Evolutionary conservation across 306 rosid species (phyloP), one percentile per base, ranked within the genome.

Genomic region (Lablab purpureus): DNA sequence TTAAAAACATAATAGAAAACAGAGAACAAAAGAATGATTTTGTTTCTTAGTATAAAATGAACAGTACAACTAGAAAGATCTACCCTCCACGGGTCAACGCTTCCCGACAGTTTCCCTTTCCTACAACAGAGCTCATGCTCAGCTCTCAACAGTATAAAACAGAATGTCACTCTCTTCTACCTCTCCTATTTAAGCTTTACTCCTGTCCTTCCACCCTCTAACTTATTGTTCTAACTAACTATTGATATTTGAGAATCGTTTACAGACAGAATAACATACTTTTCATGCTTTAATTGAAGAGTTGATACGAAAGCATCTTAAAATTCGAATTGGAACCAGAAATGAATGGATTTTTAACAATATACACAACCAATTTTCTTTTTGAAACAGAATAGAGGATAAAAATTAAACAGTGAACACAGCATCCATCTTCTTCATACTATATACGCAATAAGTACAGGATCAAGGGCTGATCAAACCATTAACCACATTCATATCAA

Each of bases 121-220:
- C 66, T 8, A 62, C 7, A 62, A 17, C 43, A 30, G 23, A 7
- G 23, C 67, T 62, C 17, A 30, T 30, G 67, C 13, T 30, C 41
- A 30, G 67, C 28, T 17, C 23, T 62, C 14, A 15, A 36, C n/a
- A 11, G 4, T 13, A 62, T n/a, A 14, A 15, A 60, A 60, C 14
- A 62, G 45, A 62, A 30, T 62, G 68, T 4, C 22, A 30, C 6
- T n/a, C 23, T 12, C 5, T 8, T 7, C 68, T 30, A 14, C 19
- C 41, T 18, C 21, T 15, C 43, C 45, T 17, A 62, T 17, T 62
- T 32, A 30, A 30, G 68, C 43, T 30, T 2, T 14, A 30, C 10
- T 34, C 40, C 40, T 25, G 36, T 62, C 68, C 45, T 62, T 32
- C 68, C 68, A 30, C 68, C 43, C 22, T 25, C 64, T 37, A 37